Evolutionary conservation across 805 yeast species (phyloP).

Genomic region (Ogataea paradorogensis): DNA sequence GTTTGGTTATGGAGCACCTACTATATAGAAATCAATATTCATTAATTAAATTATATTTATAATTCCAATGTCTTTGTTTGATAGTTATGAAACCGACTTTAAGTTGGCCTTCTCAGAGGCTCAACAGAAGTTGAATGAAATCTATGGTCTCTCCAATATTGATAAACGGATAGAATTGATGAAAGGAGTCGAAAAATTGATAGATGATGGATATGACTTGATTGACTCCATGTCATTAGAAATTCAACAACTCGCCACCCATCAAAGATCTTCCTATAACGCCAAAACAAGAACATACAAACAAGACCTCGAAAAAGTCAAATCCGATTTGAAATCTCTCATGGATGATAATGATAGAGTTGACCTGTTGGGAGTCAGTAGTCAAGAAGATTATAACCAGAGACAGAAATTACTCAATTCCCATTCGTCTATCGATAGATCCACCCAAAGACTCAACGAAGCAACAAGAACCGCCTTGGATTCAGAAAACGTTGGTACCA

Average conservation of each 20-base stretch:
- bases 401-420: constrained; percentile 77
- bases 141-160: constrained; percentile 42
- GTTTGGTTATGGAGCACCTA: constrained; percentile 12
- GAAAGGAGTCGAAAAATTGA: constrained; percentile 58
- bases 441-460: constrained; percentile 79
- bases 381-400: constrained; percentile 53
- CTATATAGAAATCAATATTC: neutral
- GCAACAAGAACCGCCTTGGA: constrained; percentile 89
- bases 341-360: constrained; percentile 71
- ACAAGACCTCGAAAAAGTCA: constrained; percentile 54
- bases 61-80: constrained; percentile 43
- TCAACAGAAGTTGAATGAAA: constrained; percentile 57
- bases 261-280: constrained; percentile 65
- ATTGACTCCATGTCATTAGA: constrained; percentile 87
- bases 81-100: constrained; percentile 67
- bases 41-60: no score
- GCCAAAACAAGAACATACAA: constrained; percentile 73
- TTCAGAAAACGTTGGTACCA: constrained; percentile 88
- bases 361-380: constrained; percentile 63
- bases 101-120: constrained; percentile 70
- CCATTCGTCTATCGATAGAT: constrained; percentile 75
- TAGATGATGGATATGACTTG: constrained; percentile 80
- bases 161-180: constrained; percentile 53
- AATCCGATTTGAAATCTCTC: constrained; percentile 49
- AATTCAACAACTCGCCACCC: constrained; percentile 79